Evolutionary conservation across 2,329 filamentous ascomycete genomes (phyloP).

Genomic region (Fusarium poae): DNA sequence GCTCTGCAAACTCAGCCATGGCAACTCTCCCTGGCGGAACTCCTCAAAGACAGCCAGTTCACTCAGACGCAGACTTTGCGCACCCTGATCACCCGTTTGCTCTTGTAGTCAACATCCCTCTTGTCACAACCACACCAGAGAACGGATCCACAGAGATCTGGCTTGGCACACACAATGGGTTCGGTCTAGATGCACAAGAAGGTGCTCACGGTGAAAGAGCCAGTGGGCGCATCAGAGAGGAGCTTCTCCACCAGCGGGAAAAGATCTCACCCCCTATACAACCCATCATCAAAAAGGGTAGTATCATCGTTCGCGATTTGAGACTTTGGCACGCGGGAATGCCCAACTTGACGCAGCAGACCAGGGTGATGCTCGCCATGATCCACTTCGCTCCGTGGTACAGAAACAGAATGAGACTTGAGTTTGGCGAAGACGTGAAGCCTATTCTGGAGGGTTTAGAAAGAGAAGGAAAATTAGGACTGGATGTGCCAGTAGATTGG

Average conservation of each 20-base stretch:
- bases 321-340: conserved; percentile 74
- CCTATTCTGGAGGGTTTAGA: conserved; percentile 61
- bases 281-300: conserved; percentile 65
- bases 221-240: conserved; percentile 63
- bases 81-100: conserved; percentile 68
- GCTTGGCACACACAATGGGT: conserved; percentile 65
- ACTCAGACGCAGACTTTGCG: conserved; percentile 70
- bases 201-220: conserved; percentile 65
- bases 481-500: conserved; percentile 67
- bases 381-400: conserved; percentile 72
- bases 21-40: conserved; percentile 58
- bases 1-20: conserved; percentile 70
- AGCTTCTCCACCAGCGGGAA: conserved; percentile 56
- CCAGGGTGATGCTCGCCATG: conserved; percentile 71
- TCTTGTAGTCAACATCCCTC: conserved; percentile 66
- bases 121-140: conserved; percentile 62
- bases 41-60: conserved; percentile 66
- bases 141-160: conserved; percentile 72
- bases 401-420: conserved; percentile 67
- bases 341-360: conserved; percentile 65
- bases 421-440: conserved; percentile 64
- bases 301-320: conserved; percentile 69
- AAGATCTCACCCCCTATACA: conserved; percentile 61
- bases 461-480: conserved; percentile 48
- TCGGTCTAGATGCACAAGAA: conserved; percentile 58